Evolutionary conservation across 352 stramenopile species (phyloP), one percentile per base, ranked within the genome.

Genomic region (Blastocystis sp.): DNA sequence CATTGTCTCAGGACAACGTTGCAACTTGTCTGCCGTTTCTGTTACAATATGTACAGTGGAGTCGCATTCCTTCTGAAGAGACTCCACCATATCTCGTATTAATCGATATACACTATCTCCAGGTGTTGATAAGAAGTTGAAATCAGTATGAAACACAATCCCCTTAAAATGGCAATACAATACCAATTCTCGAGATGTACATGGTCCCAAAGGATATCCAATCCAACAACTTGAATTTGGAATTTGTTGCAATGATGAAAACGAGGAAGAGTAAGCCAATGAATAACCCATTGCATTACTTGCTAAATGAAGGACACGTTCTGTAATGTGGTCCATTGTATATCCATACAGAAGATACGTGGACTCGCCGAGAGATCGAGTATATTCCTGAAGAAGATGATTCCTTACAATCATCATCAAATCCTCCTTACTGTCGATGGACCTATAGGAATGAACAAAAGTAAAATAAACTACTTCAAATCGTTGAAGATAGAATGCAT

Each of bases 21-120:
- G 51, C 48, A 84, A 56, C 51, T 84, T 84, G 4, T 57, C 73
- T 2, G 33, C 24, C 15, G 73, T 84, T 22, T 84, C 73, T 44
- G 73, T 84, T n/a, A 84, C 73, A n/a, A 84, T 84, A 44, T 84
- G 73, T 22, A 84, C 53, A 33, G 73, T 84, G 3, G 73, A 84
- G 56, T 84, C 73, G 24, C 73, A 84, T 15, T 84, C 73, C 24
- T 84, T 57, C 17, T 84, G 73, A 7, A 84, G 53, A 11, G 51
- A 66, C n/a, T 66, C 73, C 30, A 84, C 56, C 51, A 84, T 66
- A 30, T 37, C 42, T 37, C 57, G 15, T 37, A 17, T 15, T 3
- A 84, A 57, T 13, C 53, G 44, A 48, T 84, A 84, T 24, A 84
- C 53, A 27, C 73, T 84, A 1, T 22, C 22, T 40, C 53, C 73